phyloP scores from a whole-genome alignment of 208 protist species.

The Wallacemonas sp. region DNA sequence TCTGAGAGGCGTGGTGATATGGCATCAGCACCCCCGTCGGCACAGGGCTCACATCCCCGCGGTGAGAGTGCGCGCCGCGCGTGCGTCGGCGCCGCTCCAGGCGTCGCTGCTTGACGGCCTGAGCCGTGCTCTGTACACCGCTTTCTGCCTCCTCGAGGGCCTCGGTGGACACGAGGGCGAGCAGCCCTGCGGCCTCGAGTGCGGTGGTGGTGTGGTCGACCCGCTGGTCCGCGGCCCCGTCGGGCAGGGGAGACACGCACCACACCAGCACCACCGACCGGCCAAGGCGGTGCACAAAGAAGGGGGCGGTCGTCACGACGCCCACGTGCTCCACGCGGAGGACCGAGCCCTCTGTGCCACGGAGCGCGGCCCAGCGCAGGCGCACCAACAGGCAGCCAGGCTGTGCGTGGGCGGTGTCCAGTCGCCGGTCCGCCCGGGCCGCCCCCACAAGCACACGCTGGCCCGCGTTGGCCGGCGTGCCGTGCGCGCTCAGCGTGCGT shows the following conservation, averaged over 20 bases:
- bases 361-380: not conserved
- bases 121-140: not conserved
- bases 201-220: not conserved
- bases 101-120: not conserved
- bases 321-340: constrained; percentile 42
- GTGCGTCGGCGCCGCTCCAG: not conserved
- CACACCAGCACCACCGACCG: constrained; percentile 59
- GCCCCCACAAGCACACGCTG: constrained; percentile 47
- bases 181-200: constrained; percentile 14
- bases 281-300: constrained; percentile 77
- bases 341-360: constrained; percentile 31
- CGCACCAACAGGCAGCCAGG: constrained; percentile 13
- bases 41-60: not conserved
- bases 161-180: constrained; percentile 18
- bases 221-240: constrained; percentile 3
- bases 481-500: constrained; percentile 24
- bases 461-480: constrained; percentile 38
- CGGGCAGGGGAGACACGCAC: constrained; percentile 28
- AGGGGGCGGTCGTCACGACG: constrained; percentile 43
- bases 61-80: too few species aligned
- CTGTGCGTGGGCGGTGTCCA: constrained; percentile 10
- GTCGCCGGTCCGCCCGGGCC: constrained; percentile 12
- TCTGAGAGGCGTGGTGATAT: not conserved
- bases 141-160: not conserved
- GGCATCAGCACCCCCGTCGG: not conserved